phyloP scores from a whole-genome alignment of 2,329 filamentous ascomycete species.

The Tolypocladium amazonense region DNA sequence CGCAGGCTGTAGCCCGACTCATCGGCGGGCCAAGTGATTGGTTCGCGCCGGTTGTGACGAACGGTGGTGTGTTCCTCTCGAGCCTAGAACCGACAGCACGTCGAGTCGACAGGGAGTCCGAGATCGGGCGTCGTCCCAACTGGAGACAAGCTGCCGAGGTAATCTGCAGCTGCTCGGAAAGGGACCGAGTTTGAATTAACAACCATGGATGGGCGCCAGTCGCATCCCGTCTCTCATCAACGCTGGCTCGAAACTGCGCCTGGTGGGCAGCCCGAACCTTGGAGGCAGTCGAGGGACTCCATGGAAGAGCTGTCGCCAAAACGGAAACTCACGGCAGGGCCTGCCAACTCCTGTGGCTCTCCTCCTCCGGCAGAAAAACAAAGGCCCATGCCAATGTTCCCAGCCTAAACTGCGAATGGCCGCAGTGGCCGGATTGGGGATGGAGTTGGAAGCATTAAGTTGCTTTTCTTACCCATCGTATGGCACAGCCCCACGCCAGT shows the following conservation, averaged over 20 bases:
- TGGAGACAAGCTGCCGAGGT: neutral
- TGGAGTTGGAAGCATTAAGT: neutral
- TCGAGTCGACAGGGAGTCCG: neutral
- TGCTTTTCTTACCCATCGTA: neutral
- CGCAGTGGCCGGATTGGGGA: neutral
- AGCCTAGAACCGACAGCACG: neutral
- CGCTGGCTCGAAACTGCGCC: neutral
- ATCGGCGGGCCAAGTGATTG: neutral
- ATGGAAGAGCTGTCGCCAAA: neutral
- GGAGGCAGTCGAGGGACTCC: neutral
- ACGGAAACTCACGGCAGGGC: neutral
- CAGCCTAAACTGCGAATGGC: neutral
- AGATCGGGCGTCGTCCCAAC: neutral
- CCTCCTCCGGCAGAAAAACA: neutral
- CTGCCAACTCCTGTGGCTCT: neutral
- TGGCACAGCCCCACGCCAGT: no score
- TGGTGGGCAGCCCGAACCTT: neutral
- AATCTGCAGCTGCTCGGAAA: neutral
- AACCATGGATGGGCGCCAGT: neutral
- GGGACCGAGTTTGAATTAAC: neutral
- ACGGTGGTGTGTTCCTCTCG: neutral
- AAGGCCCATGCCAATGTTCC: neutral
- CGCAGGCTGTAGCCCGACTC: neutral
- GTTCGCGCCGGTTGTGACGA: neutral
- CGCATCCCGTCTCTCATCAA: neutral